Evolutionary conservation across 2,329 filamentous ascomycete genomes (phyloP).

Genomic region (Cryphonectria parasitica): DNA sequence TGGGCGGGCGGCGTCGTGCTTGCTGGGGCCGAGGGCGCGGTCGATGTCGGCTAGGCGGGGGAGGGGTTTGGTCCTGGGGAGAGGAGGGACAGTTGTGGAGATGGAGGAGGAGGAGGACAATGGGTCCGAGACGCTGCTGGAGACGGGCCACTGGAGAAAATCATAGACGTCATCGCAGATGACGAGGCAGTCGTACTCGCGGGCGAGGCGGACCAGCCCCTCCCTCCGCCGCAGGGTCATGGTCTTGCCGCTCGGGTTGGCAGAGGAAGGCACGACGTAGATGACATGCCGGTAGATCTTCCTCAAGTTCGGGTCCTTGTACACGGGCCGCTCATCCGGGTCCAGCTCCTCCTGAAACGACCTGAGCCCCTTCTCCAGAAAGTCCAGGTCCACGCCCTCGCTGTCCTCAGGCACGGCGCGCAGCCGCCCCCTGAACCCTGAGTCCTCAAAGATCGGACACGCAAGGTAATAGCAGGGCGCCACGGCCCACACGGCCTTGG

Average conservation of each 20-base stretch:
- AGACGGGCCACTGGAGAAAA: conserved; percentile 76
- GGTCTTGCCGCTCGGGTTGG: conserved; percentile 84
- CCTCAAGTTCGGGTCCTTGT: conserved; percentile 60
- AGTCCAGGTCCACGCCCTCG: conserved; percentile 73
- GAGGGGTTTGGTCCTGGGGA: conserved; percentile 54
- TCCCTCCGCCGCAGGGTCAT: conserved; percentile 73
- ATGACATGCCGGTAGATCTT: conserved; percentile 88
- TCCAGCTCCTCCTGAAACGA: conserved; percentile 35
- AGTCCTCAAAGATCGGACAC: conserved; percentile 82
- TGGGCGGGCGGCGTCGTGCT: conserved; percentile 37
- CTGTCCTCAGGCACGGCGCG: conserved; percentile 75
- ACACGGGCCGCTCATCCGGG: conserved; percentile 25
- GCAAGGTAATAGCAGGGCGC: conserved; percentile 85
- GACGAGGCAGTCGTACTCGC: conserved; percentile 79
- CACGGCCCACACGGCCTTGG: conserved; percentile 77
- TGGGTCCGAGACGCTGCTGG: background rate
- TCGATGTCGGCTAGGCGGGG: conserved; percentile 83
- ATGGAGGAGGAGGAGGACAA: conserved; percentile 16
- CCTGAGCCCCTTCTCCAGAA: conserved; percentile 55
- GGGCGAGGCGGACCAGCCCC: conserved; percentile 73
- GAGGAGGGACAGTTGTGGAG: conserved; percentile 33
- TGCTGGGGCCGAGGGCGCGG: conserved; percentile 60
- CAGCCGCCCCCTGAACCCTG: conserved; percentile 70
- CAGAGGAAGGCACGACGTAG: conserved; percentile 85
- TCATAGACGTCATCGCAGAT: conserved; percentile 95